phyloP scores from a whole-genome alignment of 148 eudicot species.

The Heliosperma pusillum region DNA sequence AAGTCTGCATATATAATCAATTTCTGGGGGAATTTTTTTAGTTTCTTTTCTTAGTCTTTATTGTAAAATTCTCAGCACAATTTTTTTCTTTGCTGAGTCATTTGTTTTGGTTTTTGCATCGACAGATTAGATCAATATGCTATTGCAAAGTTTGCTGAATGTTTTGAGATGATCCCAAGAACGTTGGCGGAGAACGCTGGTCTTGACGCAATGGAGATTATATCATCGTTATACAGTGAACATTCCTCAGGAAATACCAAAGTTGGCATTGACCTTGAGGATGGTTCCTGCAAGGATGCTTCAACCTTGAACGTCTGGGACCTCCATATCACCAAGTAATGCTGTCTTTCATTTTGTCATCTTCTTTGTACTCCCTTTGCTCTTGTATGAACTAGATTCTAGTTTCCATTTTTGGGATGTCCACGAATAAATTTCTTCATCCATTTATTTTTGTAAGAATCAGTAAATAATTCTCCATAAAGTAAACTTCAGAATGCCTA shows the following conservation, averaged over 20 bases:
- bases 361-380: not conserved
- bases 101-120: not conserved
- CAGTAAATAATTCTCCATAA: not conserved
- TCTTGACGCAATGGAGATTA: constrained; percentile 87
- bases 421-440: not conserved
- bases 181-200: constrained; percentile 95
- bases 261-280: constrained; percentile 86
- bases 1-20: not conserved
- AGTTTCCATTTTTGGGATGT: not conserved
- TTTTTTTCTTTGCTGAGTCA: not conserved
- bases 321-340: constrained; percentile 80
- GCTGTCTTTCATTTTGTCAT: constrained; percentile 17
- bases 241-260: constrained; percentile 78
- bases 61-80: not conserved
- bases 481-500: not conserved
- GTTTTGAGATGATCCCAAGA: constrained; percentile 96
- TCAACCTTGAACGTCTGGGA: constrained; percentile 78
- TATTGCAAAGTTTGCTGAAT: constrained; percentile 80
- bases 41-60: not conserved
- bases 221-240: constrained; percentile 82
- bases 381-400: not conserved
- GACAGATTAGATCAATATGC: constrained; percentile 95
- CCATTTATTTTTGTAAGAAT: not conserved
- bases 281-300: constrained; percentile 72
- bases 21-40: not conserved